A percentile compares a stretch with the other conserved stretches of the same genome.
Conservation (phyloP, 192 early-diverging fungal genomes). For the Radiomyces spectabilis region DNA sequence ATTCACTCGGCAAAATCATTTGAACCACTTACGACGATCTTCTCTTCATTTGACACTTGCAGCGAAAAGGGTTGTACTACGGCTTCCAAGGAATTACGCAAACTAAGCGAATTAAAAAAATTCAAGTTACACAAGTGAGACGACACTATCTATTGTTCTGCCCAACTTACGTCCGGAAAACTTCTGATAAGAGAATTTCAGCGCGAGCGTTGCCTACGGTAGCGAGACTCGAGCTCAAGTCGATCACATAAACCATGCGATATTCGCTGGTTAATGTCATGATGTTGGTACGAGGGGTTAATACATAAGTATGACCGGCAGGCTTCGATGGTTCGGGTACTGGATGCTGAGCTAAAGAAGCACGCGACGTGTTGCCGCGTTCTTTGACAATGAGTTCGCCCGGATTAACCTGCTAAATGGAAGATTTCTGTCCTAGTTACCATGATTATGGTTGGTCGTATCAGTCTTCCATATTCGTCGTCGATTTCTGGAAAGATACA, state of each 20-base stretch:
- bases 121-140: slow-evolving; percentile 1
- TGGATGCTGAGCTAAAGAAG: background rate
- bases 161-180: slow-evolving; percentile 46
- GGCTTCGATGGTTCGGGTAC: background rate
- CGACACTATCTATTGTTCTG: background rate
- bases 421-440: no score
- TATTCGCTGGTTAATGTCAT: slow-evolving; percentile 49
- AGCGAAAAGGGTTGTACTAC: slow-evolving; percentile 29
- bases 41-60: slow-evolving; percentile 11
- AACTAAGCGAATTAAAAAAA: background rate
- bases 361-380: background rate
- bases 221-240: slow-evolving; percentile 58
- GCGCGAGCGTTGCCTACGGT: slow-evolving; percentile 35
- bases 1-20: background rate
- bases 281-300: slow-evolving; percentile 63
- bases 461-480: slow-evolving; percentile 8
- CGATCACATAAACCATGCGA: slow-evolving; percentile 59
- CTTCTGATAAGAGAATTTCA: slow-evolving; percentile 39
- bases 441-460: background rate
- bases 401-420: no score
- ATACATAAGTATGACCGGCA: slow-evolving; percentile 25
- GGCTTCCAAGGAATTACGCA: slow-evolving; percentile 25
- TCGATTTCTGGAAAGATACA: slow-evolving; percentile 16
- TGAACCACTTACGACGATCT: slow-evolving; percentile 3
- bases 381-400: background rate